A percentile compares a stretch with the other conserved stretches of the same genome.
phyloP scores from a whole-genome alignment of 176 grass and related monocot species.

The Oryza officinalis region DNA sequence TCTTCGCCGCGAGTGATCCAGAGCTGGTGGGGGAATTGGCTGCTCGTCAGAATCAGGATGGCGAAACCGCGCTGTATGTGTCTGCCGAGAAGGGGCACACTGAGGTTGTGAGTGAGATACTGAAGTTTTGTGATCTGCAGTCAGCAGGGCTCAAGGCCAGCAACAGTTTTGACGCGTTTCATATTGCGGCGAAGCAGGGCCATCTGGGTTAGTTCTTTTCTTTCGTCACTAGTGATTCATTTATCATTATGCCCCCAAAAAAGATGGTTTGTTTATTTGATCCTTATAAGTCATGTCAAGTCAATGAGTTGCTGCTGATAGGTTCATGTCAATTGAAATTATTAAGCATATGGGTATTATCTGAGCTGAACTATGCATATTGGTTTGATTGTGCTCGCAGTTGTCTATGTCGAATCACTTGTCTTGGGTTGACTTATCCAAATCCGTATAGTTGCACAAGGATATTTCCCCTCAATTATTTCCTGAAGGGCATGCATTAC shows the following conservation, averaged over 20 bases:
- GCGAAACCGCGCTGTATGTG: conserved; percentile 81
- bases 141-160: conserved; percentile 74
- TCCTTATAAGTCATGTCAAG: neutral
- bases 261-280: neutral
- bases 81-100: conserved; percentile 77
- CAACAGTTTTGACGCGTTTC: conserved; percentile 82
- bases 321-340: neutral
- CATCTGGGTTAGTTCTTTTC: conserved; percentile 70
- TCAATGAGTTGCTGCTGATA: conserved; percentile 23
- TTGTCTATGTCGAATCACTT: conserved; percentile 20
- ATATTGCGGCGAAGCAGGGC: conserved; percentile 89
- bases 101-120: conserved; percentile 73
- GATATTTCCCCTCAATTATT: conserved; percentile 3
- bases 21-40: conserved; percentile 52
- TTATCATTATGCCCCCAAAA: neutral
- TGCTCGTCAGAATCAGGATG: conserved; percentile 68
- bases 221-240: neutral
- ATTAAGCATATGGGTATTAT: conserved; percentile 1
- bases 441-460: conserved; percentile 6
- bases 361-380: neutral
- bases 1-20: conserved; percentile 56
- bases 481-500: neutral
- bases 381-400: neutral
- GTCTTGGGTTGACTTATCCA: conserved; percentile 18
- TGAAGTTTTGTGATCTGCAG: conserved; percentile 66